Percentiles rank a stretch among this genome's conserved stretches.
These are phyloP conservation scores for Aspergillus tubingensis DNA, from an alignment of 2,329 filamentous ascomycete species.

Conservation along the genomic window DNA sequence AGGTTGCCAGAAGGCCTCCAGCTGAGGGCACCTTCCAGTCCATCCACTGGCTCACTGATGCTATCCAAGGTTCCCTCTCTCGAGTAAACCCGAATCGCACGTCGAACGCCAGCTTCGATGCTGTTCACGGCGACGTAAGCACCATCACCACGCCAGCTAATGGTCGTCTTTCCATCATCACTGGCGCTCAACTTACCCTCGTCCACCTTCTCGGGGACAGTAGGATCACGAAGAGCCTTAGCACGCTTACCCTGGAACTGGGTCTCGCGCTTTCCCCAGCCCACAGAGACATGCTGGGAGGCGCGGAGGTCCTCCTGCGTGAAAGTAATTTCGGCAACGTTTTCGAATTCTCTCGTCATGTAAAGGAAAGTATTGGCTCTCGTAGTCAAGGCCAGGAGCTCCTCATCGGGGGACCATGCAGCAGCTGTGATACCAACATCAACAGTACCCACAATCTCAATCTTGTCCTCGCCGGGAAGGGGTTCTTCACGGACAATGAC, in stretches of 20 bases:
- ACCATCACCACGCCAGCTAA: conserved; percentile 95
- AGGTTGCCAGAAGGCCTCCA: conserved; percentile 92
- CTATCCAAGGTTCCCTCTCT: conserved; percentile 89
- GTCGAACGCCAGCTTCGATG: conserved; percentile 67
- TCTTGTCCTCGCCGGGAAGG: conserved; percentile 68
- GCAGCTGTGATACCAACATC: conserved; percentile 89
- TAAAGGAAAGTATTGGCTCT: conserved; percentile 77
- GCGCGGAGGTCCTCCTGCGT: conserved; percentile 74
- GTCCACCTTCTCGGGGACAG: conserved; percentile 89
- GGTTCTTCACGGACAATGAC: conserved; percentile 76
- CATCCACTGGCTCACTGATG: conserved; percentile 91
- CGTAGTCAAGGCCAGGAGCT: conserved; percentile 81
- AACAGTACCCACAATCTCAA: conserved; percentile 94
- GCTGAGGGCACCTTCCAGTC: conserved; percentile 80
- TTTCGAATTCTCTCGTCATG: conserved; percentile 91
- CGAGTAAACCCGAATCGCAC: conserved; percentile 86
- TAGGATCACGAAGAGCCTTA: conserved; percentile 84
- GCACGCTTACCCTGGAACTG: conserved; percentile 94
- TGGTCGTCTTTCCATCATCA: conserved; percentile 71
- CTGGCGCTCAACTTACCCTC: conserved; percentile 71
- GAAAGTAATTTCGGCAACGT: conserved; percentile 73
- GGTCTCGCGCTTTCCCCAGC: conserved; percentile 97
- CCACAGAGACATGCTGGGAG: conserved; percentile 94
- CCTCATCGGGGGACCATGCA: conserved; percentile 92
- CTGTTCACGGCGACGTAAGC: conserved; percentile 86